Evolutionary conservation across 164 flowering plant species (phyloP).

Genomic region (Santalum album): DNA sequence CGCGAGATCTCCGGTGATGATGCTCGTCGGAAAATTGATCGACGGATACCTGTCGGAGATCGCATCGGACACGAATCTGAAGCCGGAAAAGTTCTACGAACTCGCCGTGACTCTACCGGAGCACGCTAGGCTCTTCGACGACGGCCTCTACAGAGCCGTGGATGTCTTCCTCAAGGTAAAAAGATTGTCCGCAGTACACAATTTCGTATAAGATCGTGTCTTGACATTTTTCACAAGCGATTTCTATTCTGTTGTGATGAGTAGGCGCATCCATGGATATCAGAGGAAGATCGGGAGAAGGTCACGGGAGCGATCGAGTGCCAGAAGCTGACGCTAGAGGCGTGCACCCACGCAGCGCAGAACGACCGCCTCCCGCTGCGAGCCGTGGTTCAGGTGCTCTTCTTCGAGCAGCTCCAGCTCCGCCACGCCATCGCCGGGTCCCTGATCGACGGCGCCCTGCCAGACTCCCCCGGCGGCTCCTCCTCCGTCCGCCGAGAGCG

Average conservation of each 20-base stretch:
- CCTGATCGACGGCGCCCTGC: conserved; percentile 33
- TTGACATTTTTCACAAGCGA: too few species aligned
- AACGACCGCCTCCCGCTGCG: conserved; percentile 91
- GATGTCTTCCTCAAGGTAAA: conserved; percentile 90
- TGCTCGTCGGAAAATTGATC: conserved; percentile 78
- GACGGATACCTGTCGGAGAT: conserved; percentile 88
- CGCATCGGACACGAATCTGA: conserved; percentile 81
- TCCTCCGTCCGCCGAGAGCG: neutral
- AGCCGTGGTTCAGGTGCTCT: conserved; percentile 83
- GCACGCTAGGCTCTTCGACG: conserved; percentile 66
- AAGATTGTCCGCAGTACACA: neutral
- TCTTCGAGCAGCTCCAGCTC: conserved; percentile 94
- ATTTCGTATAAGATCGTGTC: too few species aligned
- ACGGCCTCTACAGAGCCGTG: conserved; percentile 88
- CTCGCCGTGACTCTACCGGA: conserved; percentile 70
- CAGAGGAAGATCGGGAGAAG: conserved; percentile 78
- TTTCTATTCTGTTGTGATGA: neutral
- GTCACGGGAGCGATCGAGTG: conserved; percentile 70
- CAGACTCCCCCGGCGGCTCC: conserved; percentile 24
- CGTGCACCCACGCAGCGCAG: conserved; percentile 98
- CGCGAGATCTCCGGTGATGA: conserved; percentile 40
- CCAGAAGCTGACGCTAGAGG: conserved; percentile 88
- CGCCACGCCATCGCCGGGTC: conserved; percentile 88
- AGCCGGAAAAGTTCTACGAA: conserved; percentile 55
- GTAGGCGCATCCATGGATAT: conserved; percentile 85